Percentiles rank a stretch among this genome's conserved stretches.
These are phyloP conservation scores for Moesziomyces globuligerus DNA, from an alignment of 1,284 basidiomycete species.

Conservation along the genomic window DNA sequence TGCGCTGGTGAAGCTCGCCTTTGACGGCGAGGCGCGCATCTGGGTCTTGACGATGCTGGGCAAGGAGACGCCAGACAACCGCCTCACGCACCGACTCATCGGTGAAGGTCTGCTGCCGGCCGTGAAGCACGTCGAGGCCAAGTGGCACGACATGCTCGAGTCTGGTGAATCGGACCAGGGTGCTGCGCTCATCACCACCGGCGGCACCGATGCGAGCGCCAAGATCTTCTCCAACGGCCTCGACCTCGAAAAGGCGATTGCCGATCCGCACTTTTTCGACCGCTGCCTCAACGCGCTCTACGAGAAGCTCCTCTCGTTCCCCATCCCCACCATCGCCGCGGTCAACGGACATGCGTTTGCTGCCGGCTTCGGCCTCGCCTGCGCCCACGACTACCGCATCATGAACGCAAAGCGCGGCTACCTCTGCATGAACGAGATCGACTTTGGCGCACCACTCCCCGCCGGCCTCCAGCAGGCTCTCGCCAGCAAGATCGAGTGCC, in stretches of 20 bases:
- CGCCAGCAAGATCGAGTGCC: conserved; percentile 75
- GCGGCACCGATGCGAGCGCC: conserved; percentile 21
- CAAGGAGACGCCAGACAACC: conserved; percentile 73
- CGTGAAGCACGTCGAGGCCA: conserved; percentile 78
- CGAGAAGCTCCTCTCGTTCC: conserved; percentile 69
- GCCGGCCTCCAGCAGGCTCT: conserved; percentile 72
- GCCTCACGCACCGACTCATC: conserved; percentile 74
- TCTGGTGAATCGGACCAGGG: conserved; percentile 42
- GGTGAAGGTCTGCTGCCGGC: conserved; percentile 77
- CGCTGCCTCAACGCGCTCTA: conserved; percentile 70
- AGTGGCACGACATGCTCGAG: conserved; percentile 74
- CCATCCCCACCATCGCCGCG: conserved; percentile 77
- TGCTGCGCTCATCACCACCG: conserved; percentile 60
- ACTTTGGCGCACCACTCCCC: conserved; percentile 58
- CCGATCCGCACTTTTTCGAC: conserved; percentile 76
- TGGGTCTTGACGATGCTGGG: conserved; percentile 55
- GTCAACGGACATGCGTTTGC: conserved; percentile 94
- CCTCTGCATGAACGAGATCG: conserved; percentile 87
- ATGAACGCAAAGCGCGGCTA: conserved; percentile 86
- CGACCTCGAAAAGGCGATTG: conserved; percentile 75
- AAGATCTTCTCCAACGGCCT: conserved; percentile 72
- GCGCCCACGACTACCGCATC: conserved; percentile 87
- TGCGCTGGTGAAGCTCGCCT: conserved; percentile 32
- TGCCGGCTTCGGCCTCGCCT: conserved; percentile 80
- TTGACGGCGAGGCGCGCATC: conserved; percentile 41